Base-by-base conservation (phyloP, 1,284 basidiomycete genomes). In the Apiotrichum akiyoshidainum region DNA sequence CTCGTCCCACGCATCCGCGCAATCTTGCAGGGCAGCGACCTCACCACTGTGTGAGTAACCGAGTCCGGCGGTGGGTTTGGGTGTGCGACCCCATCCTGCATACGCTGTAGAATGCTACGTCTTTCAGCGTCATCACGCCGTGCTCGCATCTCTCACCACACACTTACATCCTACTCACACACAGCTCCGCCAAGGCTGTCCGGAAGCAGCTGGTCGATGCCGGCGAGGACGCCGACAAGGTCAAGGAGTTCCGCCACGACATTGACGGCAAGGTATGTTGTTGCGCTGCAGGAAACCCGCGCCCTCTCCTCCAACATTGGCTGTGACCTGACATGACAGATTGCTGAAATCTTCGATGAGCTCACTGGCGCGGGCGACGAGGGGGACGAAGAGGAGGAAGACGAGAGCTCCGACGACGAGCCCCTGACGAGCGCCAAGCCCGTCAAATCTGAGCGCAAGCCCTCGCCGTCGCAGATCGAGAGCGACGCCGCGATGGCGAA, bases 101-200 rank as follows among this genome's bases (percentile, higher is more conserved):
- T n/a, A n/a, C n/a, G n/a, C n/a, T n/a, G n/a, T n/a, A n/a, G n/a
- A n/a, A n/a, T n/a, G n/a, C n/a, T n/a, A n/a, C n/a, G n/a, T n/a
- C n/a, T n/a, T n/a, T n/a, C n/a, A n/a, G n/a, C n/a, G n/a, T 31
- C 26, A 31, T 7, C 26, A 31, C 26, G 7, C 26, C 26, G 7
- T 31, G 26, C 26, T 4, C 26, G 4, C 26, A 31, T 7, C 26
- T 31, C 4, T 31, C 26, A 31, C 4, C 26, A 31, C 26, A 31
- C 26, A 3, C 7, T 31, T 31, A 31, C 26, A 31, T n/a, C 46
- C 44, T 16, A 47, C 26, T 1, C 2, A 9, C 5, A 2, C 26
- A 1, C 48, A 78, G 77, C 33, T 77, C 76, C 5, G 75, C 76
- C 7, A 78, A 77, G 63, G 71, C 60, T 9, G 72, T 78, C 1